Conservation (phyloP, 2,329 filamentous ascomycete genomes). For the Pleoardoris graminearum region DNA sequence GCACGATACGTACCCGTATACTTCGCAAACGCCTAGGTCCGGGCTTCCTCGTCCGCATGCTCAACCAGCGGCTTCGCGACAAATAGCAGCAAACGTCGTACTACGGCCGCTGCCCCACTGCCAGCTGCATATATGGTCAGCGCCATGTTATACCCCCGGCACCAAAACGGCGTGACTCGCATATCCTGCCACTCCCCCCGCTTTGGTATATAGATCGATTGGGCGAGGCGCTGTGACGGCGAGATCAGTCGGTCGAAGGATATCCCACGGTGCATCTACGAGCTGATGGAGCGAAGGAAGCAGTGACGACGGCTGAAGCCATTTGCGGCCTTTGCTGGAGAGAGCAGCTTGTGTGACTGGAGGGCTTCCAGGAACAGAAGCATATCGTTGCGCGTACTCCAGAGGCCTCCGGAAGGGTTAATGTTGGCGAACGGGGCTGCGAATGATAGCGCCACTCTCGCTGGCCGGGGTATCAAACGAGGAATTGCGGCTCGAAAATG, state of each 20-base stretch:
- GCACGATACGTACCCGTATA: slow-evolving; percentile 28
- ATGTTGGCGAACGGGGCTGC: slow-evolving; percentile 27
- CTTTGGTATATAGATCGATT: slow-evolving; percentile 32
- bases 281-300: slow-evolving; percentile 25
- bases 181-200: slow-evolving; percentile 30
- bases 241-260: slow-evolving; percentile 25
- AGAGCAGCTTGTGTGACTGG: slow-evolving; percentile 20
- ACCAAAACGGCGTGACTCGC: slow-evolving; percentile 22
- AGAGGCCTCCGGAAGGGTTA: slow-evolving; percentile 32
- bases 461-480: slow-evolving; percentile 20
- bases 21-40: slow-evolving; percentile 17
- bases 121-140: slow-evolving; percentile 30
- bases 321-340: slow-evolving; percentile 20
- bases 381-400: slow-evolving; percentile 31
- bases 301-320: slow-evolving; percentile 28
- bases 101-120: slow-evolving; percentile 12
- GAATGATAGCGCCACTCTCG: slow-evolving; percentile 21
- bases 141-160: slow-evolving; percentile 29
- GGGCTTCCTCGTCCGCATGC: slow-evolving; percentile 26
- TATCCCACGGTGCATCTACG: slow-evolving; percentile 35
- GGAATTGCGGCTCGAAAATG: slow-evolving; percentile 21
- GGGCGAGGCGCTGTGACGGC: slow-evolving; percentile 20
- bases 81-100: slow-evolving; percentile 17
- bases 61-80: slow-evolving; percentile 21
- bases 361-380: slow-evolving; percentile 25